Conservation (phyloP, 345 rosid species). For the Camelina laxa region DNA sequence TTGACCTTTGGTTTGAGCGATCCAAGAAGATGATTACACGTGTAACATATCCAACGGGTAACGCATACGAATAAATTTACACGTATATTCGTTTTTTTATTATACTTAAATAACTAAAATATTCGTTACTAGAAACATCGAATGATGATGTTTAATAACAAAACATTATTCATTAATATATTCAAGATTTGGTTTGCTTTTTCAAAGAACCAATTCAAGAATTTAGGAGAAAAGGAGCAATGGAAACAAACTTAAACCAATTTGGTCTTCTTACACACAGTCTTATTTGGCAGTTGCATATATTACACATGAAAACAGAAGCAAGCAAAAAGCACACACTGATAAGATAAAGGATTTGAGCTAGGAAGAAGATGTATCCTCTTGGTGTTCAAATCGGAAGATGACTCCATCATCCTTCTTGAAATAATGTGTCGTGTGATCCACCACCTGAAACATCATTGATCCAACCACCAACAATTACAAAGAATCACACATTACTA, state of each 20-base stretch:
- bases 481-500: background rate
- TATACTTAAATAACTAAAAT: too few species aligned
- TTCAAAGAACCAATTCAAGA: background rate
- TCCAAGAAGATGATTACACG: background rate
- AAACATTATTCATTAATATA: background rate
- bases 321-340: background rate
- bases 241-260: background rate
- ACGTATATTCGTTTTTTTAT: background rate
- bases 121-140: background rate
- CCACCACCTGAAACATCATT: slow-evolving; percentile 58
- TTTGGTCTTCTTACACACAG: too few species aligned
- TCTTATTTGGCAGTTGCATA: too few species aligned
- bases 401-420: slow-evolving; percentile 52
- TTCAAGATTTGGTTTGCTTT: background rate
- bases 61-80: too few species aligned
- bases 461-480: background rate
- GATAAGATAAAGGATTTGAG: background rate
- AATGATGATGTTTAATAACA: background rate
- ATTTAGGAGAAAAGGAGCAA: background rate
- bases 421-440: slow-evolving; percentile 66
- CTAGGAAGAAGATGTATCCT: slow-evolving; percentile 14
- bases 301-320: background rate
- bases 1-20: background rate
- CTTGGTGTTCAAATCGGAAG: slow-evolving; percentile 38
- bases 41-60: background rate